Percentiles rank a stretch among this genome's conserved stretches.
These are phyloP conservation scores for Metschnikowia vanudenii DNA, from an alignment of 805 yeast genomes.

Conservation along the genomic window DNA sequence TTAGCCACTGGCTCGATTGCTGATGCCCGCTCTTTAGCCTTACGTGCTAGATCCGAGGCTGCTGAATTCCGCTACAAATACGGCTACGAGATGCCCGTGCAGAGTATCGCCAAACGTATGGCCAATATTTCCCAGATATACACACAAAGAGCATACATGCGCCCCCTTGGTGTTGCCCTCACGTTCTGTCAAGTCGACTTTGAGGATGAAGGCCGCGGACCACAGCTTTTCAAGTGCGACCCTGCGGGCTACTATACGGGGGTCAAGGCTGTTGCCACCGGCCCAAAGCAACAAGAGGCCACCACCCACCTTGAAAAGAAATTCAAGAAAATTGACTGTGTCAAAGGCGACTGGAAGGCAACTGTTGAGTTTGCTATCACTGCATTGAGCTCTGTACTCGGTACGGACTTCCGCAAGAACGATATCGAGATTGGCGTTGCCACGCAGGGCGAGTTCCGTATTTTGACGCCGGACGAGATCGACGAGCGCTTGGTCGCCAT, in stretches of 20 bases:
- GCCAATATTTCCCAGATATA: slow-evolving; percentile 94
- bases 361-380: slow-evolving; percentile 89
- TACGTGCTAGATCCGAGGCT: slow-evolving; percentile 92
- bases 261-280: slow-evolving; percentile 88
- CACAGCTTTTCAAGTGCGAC: slow-evolving; percentile 87
- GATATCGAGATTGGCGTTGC: slow-evolving; percentile 95
- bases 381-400: slow-evolving; percentile 79
- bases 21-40: slow-evolving; percentile 87
- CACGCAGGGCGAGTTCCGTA: slow-evolving; percentile 64
- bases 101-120: slow-evolving; percentile 87
- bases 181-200: slow-evolving; percentile 72
- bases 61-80: slow-evolving; percentile 91
- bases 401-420: slow-evolving; percentile 90
- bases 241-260: slow-evolving; percentile 97
- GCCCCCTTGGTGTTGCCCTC: slow-evolving; percentile 93
- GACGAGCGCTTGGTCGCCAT: slow-evolving; percentile 92
- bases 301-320: slow-evolving; percentile 86
- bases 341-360: slow-evolving; percentile 81
- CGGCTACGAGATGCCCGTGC: slow-evolving; percentile 97
- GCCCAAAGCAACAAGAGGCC: slow-evolving; percentile 97
- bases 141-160: slow-evolving; percentile 97
- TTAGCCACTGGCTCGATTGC: slow-evolving; percentile 95
- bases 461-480: slow-evolving; percentile 79
- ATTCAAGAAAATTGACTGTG: slow-evolving; percentile 65
- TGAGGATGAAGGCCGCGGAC: slow-evolving; percentile 84